Conservation (phyloP, 371 early-diverging fungal genomes). For the Mucor circinelloides region DNA sequence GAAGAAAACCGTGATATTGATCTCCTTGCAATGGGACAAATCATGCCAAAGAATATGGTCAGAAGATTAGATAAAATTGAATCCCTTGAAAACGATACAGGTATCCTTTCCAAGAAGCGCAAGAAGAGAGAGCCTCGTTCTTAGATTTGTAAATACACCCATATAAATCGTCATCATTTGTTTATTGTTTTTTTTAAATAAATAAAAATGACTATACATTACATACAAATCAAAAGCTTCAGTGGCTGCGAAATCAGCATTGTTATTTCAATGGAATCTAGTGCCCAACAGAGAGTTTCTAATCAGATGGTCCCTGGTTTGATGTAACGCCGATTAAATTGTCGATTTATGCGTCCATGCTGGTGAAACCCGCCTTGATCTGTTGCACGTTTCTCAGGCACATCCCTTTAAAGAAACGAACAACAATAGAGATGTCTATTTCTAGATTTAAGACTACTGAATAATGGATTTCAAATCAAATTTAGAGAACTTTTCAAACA, state of each 20-base stretch:
- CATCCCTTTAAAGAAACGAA: background rate
- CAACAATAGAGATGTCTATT: background rate
- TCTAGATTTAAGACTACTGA: background rate
- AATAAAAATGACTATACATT: too few relatives aligned
- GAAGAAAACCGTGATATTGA: constrained; percentile 2
- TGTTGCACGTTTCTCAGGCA: background rate
- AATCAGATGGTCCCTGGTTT: background rate
- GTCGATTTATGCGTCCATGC: background rate
- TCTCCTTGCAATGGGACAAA: background rate
- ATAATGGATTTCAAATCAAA: background rate
- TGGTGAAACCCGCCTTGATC: background rate
- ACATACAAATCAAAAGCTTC: too few relatives aligned
- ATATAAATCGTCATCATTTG: background rate
- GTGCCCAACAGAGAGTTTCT: too few relatives aligned
- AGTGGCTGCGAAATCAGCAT: too few relatives aligned
- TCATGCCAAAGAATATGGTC: background rate
- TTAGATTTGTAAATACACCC: background rate
- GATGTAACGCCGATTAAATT: background rate
- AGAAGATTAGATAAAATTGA: background rate
- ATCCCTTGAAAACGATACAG: background rate
- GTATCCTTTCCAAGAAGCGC: background rate
- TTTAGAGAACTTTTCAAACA: background rate
- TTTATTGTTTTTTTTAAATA: too few relatives aligned
- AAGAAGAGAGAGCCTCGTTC: background rate
- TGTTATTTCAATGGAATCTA: too few relatives aligned